A percentile compares a stretch with the other conserved stretches of the same genome.
These are phyloP conservation scores for Microascus cirrosus DNA, from an alignment of 2,329 filamentous ascomycete species.

Conservation along the genomic window DNA sequence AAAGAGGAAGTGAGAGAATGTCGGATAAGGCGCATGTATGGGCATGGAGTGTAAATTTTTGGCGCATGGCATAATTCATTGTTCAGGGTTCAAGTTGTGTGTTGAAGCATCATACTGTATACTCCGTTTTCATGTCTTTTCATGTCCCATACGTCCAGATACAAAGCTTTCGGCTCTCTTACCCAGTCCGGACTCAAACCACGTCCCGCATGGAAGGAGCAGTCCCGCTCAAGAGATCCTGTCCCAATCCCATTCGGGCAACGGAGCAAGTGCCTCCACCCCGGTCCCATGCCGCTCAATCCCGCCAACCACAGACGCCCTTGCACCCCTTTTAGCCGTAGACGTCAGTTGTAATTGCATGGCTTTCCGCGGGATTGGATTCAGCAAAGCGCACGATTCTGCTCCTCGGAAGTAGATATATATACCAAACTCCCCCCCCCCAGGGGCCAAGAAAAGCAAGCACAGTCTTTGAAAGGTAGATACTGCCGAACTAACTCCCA, in stretches of 20 bases:
- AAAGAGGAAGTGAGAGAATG: constrained; percentile 18
- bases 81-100: neutral
- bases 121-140: too few relatives aligned
- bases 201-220: too few relatives aligned
- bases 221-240: neutral
- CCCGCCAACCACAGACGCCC: neutral
- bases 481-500: neutral
- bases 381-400: neutral
- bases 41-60: neutral
- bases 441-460: too few relatives aligned
- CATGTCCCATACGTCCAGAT: too few relatives aligned
- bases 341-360: neutral
- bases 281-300: neutral
- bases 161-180: too few relatives aligned
- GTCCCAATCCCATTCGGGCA: neutral
- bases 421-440: neutral
- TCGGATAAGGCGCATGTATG: neutral
- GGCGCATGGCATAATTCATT: neutral
- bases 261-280: neutral
- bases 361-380: neutral
- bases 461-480: too few relatives aligned
- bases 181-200: too few relatives aligned
- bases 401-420: neutral
- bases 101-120: neutral
- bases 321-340: neutral